Conservation (phyloP, 2,329 filamentous ascomycete genomes). For the Fusarium decemcellulare region DNA sequence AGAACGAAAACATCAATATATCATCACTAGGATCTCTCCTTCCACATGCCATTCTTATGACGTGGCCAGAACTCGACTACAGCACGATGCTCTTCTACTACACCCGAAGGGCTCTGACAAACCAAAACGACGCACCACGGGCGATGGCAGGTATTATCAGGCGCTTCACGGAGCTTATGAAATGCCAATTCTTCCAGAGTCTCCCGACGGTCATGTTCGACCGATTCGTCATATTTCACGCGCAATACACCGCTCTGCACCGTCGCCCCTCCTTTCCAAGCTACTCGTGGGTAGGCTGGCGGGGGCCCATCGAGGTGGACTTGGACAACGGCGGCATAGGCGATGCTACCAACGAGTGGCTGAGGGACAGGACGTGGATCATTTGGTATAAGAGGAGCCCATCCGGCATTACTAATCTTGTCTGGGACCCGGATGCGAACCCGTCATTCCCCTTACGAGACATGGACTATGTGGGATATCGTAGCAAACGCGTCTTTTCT, state of each 20-base stretch:
- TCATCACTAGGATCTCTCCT: background rate
- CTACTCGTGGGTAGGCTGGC: slow-evolving; percentile 32
- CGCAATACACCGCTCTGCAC: accelerated
- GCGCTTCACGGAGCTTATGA: background rate
- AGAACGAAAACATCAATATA: background rate
- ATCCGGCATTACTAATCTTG: background rate
- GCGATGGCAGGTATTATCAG: slow-evolving; percentile 18
- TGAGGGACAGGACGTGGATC: slow-evolving; percentile 19
- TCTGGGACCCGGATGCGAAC: slow-evolving; percentile 15
- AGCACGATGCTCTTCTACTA: slow-evolving; percentile 4
- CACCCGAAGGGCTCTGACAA: background rate
- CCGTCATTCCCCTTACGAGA: background rate
- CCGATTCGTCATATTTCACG: background rate
- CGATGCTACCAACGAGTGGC: background rate
- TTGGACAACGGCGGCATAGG: no score
- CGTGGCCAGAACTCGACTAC: background rate
- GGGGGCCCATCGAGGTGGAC: background rate
- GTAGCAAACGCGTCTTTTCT: background rate
- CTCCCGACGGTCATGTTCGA: slow-evolving; percentile 13
- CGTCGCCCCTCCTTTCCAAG: slow-evolving; percentile 24
- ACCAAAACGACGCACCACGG: slow-evolving; percentile 7
- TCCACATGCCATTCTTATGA: background rate
- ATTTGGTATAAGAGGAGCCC: slow-evolving; percentile 29
- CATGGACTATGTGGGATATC: background rate
- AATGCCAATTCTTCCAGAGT: slow-evolving; percentile 11